A percentile compares a stretch with the other conserved stretches of the same genome.
Conservation (phyloP, 2,329 filamentous ascomycete genomes). For the Scytalidium lignicola region DNA sequence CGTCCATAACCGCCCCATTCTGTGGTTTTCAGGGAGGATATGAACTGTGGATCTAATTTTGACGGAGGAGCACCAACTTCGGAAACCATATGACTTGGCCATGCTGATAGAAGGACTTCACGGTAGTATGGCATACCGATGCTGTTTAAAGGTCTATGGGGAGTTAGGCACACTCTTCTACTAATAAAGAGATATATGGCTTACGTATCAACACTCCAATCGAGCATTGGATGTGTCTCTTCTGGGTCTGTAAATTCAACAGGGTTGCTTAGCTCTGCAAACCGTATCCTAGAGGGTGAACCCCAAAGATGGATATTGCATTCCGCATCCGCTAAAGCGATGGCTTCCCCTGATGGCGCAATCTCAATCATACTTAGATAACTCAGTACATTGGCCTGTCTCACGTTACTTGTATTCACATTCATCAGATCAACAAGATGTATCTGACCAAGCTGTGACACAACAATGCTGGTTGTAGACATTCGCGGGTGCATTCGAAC, state of each 20-base stretch:
- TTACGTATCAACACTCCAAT: constrained; percentile 65
- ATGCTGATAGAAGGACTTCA: constrained; percentile 79
- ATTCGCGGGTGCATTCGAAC: constrained; percentile 95
- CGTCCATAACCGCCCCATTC: constrained; percentile 76
- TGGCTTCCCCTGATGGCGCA: constrained; percentile 65
- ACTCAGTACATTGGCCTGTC: constrained; percentile 54
- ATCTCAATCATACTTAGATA: constrained; percentile 63
- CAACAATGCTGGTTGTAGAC: constrained; percentile 89
- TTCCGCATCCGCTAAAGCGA: constrained; percentile 61
- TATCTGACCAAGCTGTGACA: constrained; percentile 87
- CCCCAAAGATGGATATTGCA: constrained; percentile 66
- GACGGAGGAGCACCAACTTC: constrained; percentile 79
- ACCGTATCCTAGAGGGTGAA: constrained; percentile 62
- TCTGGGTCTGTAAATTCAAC: constrained; percentile 60
- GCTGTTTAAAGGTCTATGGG: constrained; percentile 66
- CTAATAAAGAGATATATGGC: constrained; percentile 24
- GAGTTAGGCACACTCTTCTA: constrained; percentile 4
- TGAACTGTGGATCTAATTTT: constrained; percentile 66
- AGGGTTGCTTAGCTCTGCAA: constrained; percentile 64
- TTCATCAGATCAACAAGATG: constrained; percentile 91
- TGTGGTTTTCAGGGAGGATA: constrained; percentile 62
- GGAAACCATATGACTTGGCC: constrained; percentile 78
- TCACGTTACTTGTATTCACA: constrained; percentile 62
- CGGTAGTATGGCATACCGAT: constrained; percentile 93
- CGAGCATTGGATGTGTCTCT: constrained; percentile 42